Evolutionary conservation across 2,329 filamentous ascomycete genomes (phyloP), one percentile per base, ranked within the genome.

Genomic region (Colletotrichum sp.): DNA sequence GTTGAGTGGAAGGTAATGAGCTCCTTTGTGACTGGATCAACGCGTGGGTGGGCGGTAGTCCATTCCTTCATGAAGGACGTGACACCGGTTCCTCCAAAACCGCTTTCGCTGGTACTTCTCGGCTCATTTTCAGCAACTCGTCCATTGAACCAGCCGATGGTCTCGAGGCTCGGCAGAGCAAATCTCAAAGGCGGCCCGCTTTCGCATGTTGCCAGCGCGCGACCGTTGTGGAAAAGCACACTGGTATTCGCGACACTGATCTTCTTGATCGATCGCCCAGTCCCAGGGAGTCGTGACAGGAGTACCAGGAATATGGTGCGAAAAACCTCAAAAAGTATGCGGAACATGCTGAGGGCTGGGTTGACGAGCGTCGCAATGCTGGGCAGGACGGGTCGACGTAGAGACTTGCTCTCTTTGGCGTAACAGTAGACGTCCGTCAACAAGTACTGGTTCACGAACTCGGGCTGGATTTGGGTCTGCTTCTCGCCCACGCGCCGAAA

Each of bases 241-340:
- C 87, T 88, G 6, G 93, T 95, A 77, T 95, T 95, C 5, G 92
- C 92, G 16, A 94, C 93, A 77, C 93, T 94, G 70, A 94, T 94
- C 79, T 89, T 92, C 79, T 91, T 93, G 79, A 95, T 90, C 8
- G 85, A 84, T 32, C 72, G 87, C 84, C 85, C 8, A 89, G 91
- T 4, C 90, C 91, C 0, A 90, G 89, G 0, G 93, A 81, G 64
- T 71, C 89, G 88, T 3, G 89, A 93, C 15, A 92, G 81, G 6
- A 93, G 75, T 8, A 93, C 89, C 34, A 94, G 83, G 10, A 91
- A 77, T 1, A 93, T 82, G 2, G 91, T 90, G 73, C 93, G 86
- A 13, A 92, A 80, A 12, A 93, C 90, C 2, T 86, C 84, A 61
- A 89, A 80, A 3, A 88, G 82, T 38, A 93, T 88, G 13, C 82